These are phyloP conservation scores for Candida nitratophila DNA, from an alignment of 805 yeast genomes.

Conservation along the genomic window DNA sequence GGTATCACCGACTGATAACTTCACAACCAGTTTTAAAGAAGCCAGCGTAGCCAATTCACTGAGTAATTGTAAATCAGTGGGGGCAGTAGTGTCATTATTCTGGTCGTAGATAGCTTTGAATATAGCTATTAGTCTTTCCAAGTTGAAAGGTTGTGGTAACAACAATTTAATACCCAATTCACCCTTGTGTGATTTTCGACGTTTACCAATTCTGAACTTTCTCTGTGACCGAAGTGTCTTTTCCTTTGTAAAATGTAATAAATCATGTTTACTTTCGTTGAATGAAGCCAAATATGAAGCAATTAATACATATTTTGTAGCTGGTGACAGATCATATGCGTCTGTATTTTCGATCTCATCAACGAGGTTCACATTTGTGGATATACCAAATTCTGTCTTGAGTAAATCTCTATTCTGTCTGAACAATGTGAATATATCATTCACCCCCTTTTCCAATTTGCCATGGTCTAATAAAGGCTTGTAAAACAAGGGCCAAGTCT, in stretches of 20 bases:
- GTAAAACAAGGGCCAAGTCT: conserved; percentile 23
- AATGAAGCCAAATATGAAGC: conserved; percentile 83
- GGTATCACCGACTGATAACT: conserved; percentile 25
- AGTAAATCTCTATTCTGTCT: conserved; percentile 16
- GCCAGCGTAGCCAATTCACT: conserved; percentile 31
- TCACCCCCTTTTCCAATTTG: conserved; percentile 11
- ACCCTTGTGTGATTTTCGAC: conserved; percentile 26
- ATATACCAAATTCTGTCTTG: conserved; percentile 18
- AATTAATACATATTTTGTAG: conserved; percentile 65
- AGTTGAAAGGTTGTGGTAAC: conserved; percentile 66
- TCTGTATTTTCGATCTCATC: not conserved
- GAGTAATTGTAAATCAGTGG: conserved; percentile 28
- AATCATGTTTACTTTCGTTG: conserved; percentile 62
- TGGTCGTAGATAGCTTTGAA: conserved; percentile 58
- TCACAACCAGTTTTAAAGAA: conserved; percentile 23
- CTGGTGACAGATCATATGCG: conserved; percentile 36
- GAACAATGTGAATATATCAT: conserved; percentile 22
- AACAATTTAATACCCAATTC: conserved; percentile 54
- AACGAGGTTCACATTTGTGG: conserved; percentile 12
- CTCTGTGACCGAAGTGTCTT: conserved; percentile 39
- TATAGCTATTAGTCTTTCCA: conserved; percentile 78
- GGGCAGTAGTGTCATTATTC: conserved; percentile 24
- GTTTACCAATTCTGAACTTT: conserved; percentile 21
- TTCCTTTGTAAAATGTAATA: conserved; percentile 60
- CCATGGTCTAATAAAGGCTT: conserved; percentile 17